phyloP scores from a whole-genome alignment of 139 green algal species.

The Auxenochlorella protothecoides region DNA sequence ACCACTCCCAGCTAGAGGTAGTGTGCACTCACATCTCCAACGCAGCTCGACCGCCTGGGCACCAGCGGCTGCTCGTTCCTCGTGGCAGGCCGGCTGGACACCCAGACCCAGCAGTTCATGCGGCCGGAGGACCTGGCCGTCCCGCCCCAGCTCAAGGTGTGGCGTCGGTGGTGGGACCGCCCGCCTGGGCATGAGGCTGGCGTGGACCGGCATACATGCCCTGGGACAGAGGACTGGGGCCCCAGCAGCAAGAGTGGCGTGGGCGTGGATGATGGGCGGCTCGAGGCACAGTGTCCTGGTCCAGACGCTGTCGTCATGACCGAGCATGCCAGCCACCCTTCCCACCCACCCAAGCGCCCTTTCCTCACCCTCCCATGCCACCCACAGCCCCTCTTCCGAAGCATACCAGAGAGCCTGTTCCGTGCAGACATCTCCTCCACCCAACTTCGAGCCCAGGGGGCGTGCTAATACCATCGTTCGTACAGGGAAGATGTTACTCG shows the following conservation, averaged over 20 bases:
- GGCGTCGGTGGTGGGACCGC: neutral
- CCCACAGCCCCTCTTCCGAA: constrained; percentile 42
- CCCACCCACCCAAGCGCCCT: neutral
- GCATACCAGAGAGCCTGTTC: constrained; percentile 49
- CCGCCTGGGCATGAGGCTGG: neutral
- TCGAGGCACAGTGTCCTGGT: too few relatives aligned
- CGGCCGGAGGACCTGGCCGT: constrained; percentile 47
- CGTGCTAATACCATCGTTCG: neutral
- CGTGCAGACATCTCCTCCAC: constrained; percentile 63
- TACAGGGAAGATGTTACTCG: too few relatives aligned
- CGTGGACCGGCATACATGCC: too few relatives aligned
- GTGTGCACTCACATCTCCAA: neutral
- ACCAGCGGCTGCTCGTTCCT: constrained; percentile 50
- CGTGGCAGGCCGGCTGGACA: constrained; percentile 53
- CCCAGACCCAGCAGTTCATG: constrained; percentile 29
- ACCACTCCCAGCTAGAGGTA: neutral
- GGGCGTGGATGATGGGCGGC: too few relatives aligned
- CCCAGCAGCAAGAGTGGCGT: too few relatives aligned
- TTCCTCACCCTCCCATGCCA: neutral
- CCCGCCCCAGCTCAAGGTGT: constrained; percentile 26
- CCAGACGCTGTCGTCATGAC: too few relatives aligned
- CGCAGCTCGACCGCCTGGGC: constrained; percentile 33
- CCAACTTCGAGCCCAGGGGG: constrained; percentile 31
- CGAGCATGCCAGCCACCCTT: neutral
- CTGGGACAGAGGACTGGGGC: too few relatives aligned